Conservation (phyloP, 495 filamentous ascomycete genomes). For the Podospora appendiculata region DNA sequence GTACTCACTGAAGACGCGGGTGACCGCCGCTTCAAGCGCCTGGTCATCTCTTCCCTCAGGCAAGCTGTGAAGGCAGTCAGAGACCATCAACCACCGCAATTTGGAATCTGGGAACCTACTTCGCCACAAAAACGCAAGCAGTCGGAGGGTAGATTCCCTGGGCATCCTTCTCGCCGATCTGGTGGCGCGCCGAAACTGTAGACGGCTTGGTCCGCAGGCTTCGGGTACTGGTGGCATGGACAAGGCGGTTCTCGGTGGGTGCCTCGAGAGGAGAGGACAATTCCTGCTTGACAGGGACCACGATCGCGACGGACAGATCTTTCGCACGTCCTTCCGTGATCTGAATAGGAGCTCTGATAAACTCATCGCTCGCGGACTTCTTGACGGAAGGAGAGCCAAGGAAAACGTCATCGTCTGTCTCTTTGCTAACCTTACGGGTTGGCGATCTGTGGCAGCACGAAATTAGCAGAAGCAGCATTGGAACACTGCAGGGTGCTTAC, state of each 20-base stretch:
- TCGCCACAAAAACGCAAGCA: slow-evolving; percentile 57
- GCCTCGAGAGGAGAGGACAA: too few relatives aligned
- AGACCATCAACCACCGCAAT: not conserved
- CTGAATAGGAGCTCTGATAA: too few relatives aligned
- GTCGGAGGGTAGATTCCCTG: slow-evolving; percentile 46
- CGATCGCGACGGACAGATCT: too few relatives aligned
- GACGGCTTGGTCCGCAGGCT: not conserved
- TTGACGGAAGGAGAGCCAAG: not conserved
- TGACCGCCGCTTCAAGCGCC: slow-evolving; percentile 45
- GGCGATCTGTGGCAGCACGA: not conserved
- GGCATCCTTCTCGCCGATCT: slow-evolving; percentile 34
- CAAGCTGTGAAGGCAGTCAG: slow-evolving; percentile 17
- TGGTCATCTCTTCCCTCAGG: slow-evolving; percentile 38
- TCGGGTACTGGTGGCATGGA: too few relatives aligned
- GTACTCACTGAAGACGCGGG: slow-evolving; percentile 39
- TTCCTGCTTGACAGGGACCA: too few relatives aligned
- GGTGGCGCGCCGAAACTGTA: not conserved
- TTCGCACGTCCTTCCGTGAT: too few relatives aligned
- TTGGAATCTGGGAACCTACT: slow-evolving; percentile 37
- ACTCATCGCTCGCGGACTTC: too few relatives aligned
- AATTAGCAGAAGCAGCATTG: not conserved
- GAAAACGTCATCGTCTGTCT: not conserved
- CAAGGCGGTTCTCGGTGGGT: too few relatives aligned
- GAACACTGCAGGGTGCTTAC: not conserved
- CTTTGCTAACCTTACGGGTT: not conserved